A percentile compares a stretch with the other conserved stretches of the same genome.
Evolutionary conservation across 371 early-diverging fungal genomes (phyloP).

Genomic region (Saksenaea vasiformis): DNA sequence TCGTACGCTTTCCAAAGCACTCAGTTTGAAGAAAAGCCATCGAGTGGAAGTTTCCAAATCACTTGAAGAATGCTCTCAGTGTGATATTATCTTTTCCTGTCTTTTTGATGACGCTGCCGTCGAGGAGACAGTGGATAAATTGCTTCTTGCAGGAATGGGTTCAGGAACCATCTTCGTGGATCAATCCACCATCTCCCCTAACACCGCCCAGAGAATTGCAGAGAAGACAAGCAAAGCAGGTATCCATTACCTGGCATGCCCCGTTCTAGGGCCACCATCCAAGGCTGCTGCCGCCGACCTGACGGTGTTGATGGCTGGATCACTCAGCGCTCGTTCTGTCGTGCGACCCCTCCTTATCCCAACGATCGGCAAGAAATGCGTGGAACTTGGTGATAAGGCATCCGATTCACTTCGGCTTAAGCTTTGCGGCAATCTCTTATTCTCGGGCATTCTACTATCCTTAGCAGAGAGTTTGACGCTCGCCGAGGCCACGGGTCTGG

Average conservation of each 20-base stretch:
- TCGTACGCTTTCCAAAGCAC: constrained; percentile 48
- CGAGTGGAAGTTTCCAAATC: constrained; percentile 30
- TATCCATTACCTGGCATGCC: constrained; percentile 33
- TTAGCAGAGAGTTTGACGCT: constrained; percentile 71
- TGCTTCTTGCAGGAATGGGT: constrained; percentile 22
- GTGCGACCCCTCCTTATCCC: constrained; percentile 29
- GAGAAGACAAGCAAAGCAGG: constrained; percentile 11
- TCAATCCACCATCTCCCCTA: constrained; percentile 43
- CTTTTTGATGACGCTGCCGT: constrained; percentile 54
- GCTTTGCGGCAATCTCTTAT: constrained; percentile 70
- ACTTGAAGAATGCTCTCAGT: constrained; percentile 29
- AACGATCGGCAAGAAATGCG: constrained; percentile 35
- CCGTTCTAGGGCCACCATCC: constrained; percentile 46
- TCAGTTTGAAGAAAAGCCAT: constrained; percentile 20
- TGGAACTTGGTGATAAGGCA: constrained; percentile 54
- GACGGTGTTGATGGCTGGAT: constrained; percentile 33
- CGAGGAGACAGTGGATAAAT: constrained; percentile 18
- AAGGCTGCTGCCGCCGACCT: constrained; percentile 33
- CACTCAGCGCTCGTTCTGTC: constrained; percentile 6
- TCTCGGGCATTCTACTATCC: constrained; percentile 58
- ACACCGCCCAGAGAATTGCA: constrained; percentile 14
- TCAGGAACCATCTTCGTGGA: constrained; percentile 40
- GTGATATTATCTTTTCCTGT: constrained; percentile 54
- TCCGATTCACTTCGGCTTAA: constrained; percentile 51
- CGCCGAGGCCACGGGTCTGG: constrained; percentile 60